phyloP scores from a whole-genome alignment of 2,329 filamentous ascomycete species.

The Fusarium keratoplasticum region DNA sequence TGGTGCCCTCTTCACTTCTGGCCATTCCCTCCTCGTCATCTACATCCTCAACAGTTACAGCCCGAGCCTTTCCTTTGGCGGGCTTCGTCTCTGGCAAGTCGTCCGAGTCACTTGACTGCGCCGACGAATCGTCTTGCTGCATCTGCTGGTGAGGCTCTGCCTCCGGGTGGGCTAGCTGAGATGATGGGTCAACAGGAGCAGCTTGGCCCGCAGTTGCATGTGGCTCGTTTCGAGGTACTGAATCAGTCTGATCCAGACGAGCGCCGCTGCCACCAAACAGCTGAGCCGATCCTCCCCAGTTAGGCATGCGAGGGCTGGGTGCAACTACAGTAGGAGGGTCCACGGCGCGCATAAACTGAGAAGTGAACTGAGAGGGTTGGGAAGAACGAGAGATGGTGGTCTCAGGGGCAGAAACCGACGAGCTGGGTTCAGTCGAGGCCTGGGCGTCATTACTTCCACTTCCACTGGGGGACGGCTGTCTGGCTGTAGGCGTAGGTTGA shows the following conservation, averaged over 20 bases:
- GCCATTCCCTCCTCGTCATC: constrained; percentile 30
- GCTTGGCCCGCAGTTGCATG: constrained; percentile 15
- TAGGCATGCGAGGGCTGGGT: constrained; percentile 61
- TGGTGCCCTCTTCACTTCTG: not conserved
- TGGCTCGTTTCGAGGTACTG: constrained; percentile 20
- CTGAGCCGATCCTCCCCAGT: constrained; percentile 64
- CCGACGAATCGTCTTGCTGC: constrained; percentile 14
- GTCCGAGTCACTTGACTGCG: constrained; percentile 28
- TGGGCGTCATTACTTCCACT: constrained; percentile 31
- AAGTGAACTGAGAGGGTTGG: constrained; percentile 14
- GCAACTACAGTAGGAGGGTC: constrained; percentile 55
- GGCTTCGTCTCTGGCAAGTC: constrained; percentile 22
- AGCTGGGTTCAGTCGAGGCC: constrained; percentile 16
- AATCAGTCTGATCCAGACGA: constrained; percentile 40
- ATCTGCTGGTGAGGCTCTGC: constrained; percentile 14
- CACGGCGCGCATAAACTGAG: constrained; percentile 25
- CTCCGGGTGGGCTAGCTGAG: constrained; percentile 8
- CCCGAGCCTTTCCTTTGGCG: constrained; percentile 58
- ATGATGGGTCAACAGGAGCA: constrained; percentile 8
- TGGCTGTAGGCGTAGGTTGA: constrained; percentile 17
- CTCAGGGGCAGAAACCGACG: not conserved
- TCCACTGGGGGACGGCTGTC: constrained; percentile 29
- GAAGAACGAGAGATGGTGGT: constrained; percentile 10
- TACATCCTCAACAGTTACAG: constrained; percentile 54
- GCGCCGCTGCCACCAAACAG: constrained; percentile 55